These are phyloP conservation scores for Aspergillus jensenii DNA, from an alignment of 2,329 filamentous ascomycete species.

Conservation along the genomic window DNA sequence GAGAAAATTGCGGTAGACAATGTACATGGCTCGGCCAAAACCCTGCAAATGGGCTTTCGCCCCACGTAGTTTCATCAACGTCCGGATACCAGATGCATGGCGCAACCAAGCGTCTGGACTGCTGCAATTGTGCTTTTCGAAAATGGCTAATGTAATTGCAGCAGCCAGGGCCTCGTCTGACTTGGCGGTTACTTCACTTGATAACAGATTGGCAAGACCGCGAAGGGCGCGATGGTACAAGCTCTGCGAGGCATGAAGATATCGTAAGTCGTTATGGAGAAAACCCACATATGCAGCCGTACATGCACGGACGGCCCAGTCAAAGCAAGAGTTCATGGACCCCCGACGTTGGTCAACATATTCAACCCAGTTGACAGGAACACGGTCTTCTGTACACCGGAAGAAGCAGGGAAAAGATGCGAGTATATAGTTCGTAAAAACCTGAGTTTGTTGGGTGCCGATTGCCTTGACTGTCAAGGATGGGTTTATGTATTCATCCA, in stretches of 20 bases:
- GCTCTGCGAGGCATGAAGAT: slow-evolving; percentile 25
- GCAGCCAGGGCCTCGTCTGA: slow-evolving; percentile 35
- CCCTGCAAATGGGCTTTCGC: slow-evolving; percentile 32
- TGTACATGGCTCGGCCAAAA: slow-evolving; percentile 35
- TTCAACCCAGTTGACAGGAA: slow-evolving; percentile 29
- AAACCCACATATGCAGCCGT: slow-evolving; percentile 20
- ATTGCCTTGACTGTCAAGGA: slow-evolving; percentile 29
- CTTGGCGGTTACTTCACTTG: slow-evolving; percentile 26
- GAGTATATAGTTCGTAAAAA: slow-evolving; percentile 30
- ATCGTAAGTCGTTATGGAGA: slow-evolving; percentile 21
- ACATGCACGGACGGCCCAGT: slow-evolving; percentile 24
- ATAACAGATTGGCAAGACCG: slow-evolving; percentile 26
- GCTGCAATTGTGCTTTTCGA: slow-evolving; percentile 39
- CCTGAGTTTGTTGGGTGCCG: slow-evolving; percentile 25
- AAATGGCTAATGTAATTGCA: slow-evolving; percentile 36
- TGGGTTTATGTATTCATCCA: slow-evolving; percentile 26
- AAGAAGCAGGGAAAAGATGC: slow-evolving; percentile 28
- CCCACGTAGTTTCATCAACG: slow-evolving; percentile 36
- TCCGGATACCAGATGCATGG: slow-evolving; percentile 36
- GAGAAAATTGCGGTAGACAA: slow-evolving; percentile 37
- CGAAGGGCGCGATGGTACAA: slow-evolving; percentile 31
- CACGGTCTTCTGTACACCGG: slow-evolving; percentile 27
- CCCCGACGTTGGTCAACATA: slow-evolving; percentile 22
- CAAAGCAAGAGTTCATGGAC: slow-evolving; percentile 19
- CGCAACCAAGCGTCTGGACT: slow-evolving; percentile 36